These are phyloP conservation scores for Panicum virgatum DNA, from an alignment of 202 grass and related monocot species.

Conservation along the genomic window DNA sequence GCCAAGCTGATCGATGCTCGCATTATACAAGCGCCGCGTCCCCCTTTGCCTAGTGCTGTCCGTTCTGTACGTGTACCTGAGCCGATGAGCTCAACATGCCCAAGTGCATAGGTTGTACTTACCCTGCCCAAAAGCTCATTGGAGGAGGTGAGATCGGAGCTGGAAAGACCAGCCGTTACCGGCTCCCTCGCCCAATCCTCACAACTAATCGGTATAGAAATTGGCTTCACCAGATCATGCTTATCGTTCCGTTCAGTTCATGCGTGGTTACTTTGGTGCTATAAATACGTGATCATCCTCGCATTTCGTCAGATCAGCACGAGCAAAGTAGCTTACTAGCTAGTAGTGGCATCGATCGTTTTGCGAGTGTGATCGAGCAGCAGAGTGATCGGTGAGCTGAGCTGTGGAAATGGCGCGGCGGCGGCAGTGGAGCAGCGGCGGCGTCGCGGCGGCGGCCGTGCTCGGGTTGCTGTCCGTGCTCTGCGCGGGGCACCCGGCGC, in stretches of 20 bases:
- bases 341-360: too few relatives aligned
- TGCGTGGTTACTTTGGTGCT: not conserved
- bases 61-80: slow-evolving; percentile 27
- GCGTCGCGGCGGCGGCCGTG: not conserved
- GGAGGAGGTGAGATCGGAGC: slow-evolving; percentile 35
- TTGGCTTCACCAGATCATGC: not conserved
- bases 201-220: not conserved
- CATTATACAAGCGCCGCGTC: not conserved
- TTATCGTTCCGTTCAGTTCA: not conserved
- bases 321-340: not conserved
- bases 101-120: slow-evolving; percentile 63
- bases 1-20: not conserved
- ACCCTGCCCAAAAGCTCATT: slow-evolving; percentile 24
- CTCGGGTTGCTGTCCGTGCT: slow-evolving; percentile 14
- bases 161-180: slow-evolving; percentile 53
- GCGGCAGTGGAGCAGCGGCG: slow-evolving; percentile 17
- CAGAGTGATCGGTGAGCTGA: not conserved
- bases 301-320: not conserved
- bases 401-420: not conserved
- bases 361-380: not conserved
- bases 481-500: slow-evolving; percentile 18
- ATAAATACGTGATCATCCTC: not conserved
- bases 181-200: slow-evolving; percentile 29
- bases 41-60: not conserved
- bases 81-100: slow-evolving; percentile 2